Percentiles rank a stretch among this genome's conserved stretches.
Evolutionary conservation across 352 stramenopile species (phyloP).

Genomic region (Plasmopara muralis): DNA sequence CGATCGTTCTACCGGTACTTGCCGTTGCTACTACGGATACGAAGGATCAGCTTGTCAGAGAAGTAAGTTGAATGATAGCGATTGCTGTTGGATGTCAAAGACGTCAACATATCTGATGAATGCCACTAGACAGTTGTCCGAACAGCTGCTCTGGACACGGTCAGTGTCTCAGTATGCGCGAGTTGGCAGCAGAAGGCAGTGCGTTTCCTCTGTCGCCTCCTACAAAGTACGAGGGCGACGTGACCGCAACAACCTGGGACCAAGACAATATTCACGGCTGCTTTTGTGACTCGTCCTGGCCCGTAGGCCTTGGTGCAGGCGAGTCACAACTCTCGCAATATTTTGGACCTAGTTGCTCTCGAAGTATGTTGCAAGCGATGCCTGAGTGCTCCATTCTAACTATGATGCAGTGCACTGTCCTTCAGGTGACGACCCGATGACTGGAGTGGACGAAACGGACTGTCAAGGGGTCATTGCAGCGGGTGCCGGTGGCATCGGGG

Average conservation of each 20-base stretch:
- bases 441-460: constrained; percentile 74
- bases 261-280: constrained; percentile 70
- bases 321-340: constrained; percentile 81
- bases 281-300: constrained; percentile 73
- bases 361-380: constrained; percentile 26
- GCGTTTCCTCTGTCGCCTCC: constrained; percentile 50
- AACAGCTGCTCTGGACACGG: constrained; percentile 43
- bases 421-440: constrained; percentile 84
- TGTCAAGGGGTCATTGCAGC: constrained; percentile 49
- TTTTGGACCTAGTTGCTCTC: constrained; percentile 86
- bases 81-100: background rate
- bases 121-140: background rate
- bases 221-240: constrained; percentile 50
- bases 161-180: constrained; percentile 62
- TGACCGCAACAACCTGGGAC: constrained; percentile 64
- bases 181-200: constrained; percentile 37
- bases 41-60: constrained; percentile 70
- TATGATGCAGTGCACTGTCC: constrained; percentile 57
- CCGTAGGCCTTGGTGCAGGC: constrained; percentile 54
- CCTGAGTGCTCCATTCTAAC: constrained; percentile 3
- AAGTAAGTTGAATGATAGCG: constrained; percentile 20
- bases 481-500: constrained; percentile 34
- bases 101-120: background rate
- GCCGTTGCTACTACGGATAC: constrained; percentile 55
- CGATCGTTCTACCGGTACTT: constrained; percentile 47